Conservation (phyloP, 2,329 filamentous ascomycete species). For the Ophiostoma australiae region DNA sequence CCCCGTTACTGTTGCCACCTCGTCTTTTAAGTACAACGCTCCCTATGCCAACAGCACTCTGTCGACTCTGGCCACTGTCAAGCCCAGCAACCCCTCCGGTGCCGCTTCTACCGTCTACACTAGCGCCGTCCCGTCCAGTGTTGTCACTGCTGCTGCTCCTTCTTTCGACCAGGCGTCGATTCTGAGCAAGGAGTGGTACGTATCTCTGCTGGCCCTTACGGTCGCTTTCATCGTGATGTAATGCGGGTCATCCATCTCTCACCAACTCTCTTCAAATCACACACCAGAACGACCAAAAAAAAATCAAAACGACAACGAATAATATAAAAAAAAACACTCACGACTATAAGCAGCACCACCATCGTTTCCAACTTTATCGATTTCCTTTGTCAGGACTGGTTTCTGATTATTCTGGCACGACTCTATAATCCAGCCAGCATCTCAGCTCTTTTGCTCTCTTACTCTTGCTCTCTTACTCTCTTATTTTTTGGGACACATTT, state of each 20-base stretch:
- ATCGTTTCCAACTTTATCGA: neutral
- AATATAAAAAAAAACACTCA: neutral
- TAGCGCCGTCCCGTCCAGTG: neutral
- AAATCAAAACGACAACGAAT: neutral
- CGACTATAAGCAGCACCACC: neutral
- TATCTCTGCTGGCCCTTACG: constrained; percentile 20
- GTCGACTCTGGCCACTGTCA: constrained; percentile 5
- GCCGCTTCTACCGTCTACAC: neutral
- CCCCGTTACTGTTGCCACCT: neutral
- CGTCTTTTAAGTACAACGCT: neutral
- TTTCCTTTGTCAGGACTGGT: constrained; percentile 4
- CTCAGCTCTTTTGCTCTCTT: neutral
- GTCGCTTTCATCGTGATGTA: constrained; percentile 23
- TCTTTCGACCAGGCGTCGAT: constrained; percentile 18
- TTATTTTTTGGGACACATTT: neutral
- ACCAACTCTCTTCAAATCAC: neutral
- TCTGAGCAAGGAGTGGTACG: constrained; percentile 22
- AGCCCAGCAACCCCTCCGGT: constrained; percentile 6
- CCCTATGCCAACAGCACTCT: constrained; percentile 21
- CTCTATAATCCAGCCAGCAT: neutral
- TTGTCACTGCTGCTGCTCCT: constrained; percentile 20
- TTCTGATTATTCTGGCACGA: neutral
- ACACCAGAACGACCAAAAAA: neutral
- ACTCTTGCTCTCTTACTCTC: neutral
- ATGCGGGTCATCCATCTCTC: neutral